Conservation (phyloP, 148 eudicot species). For the Rhododendron mucronatum region DNA sequence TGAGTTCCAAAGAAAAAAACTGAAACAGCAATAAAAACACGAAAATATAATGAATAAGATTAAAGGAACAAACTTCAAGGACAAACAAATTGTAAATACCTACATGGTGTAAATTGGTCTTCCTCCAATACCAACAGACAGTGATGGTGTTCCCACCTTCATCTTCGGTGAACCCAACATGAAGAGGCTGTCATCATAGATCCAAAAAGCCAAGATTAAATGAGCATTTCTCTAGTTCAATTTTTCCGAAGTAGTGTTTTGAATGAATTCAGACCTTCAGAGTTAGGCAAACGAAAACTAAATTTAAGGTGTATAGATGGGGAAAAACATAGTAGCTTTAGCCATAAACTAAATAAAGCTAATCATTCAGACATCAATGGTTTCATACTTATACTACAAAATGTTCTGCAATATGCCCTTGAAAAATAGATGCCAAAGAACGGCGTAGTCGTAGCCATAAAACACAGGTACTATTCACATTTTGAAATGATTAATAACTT, state of each 20-base stretch:
- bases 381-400: background rate
- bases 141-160: conserved; percentile 77
- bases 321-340: background rate
- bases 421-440: background rate
- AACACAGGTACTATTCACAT: background rate
- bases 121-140: conserved; percentile 72
- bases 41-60: too few species aligned
- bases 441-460: background rate
- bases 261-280: background rate
- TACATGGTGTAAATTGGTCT: conserved; percentile 91
- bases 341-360: background rate
- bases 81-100: conserved; percentile 8
- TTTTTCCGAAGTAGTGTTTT: background rate
- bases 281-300: background rate
- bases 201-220: conserved; percentile 19
- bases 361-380: background rate
- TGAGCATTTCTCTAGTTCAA: background rate
- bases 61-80: too few species aligned
- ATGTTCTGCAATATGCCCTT: background rate
- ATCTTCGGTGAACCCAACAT: conserved; percentile 6
- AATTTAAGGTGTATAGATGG: background rate
- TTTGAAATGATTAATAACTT: background rate
- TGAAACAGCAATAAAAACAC: background rate
- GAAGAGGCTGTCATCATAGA: too few species aligned
- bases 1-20: background rate